phyloP scores from a whole-genome alignment of 177 flowering plant genomes.

The Tripterygium wilfordii region DNA sequence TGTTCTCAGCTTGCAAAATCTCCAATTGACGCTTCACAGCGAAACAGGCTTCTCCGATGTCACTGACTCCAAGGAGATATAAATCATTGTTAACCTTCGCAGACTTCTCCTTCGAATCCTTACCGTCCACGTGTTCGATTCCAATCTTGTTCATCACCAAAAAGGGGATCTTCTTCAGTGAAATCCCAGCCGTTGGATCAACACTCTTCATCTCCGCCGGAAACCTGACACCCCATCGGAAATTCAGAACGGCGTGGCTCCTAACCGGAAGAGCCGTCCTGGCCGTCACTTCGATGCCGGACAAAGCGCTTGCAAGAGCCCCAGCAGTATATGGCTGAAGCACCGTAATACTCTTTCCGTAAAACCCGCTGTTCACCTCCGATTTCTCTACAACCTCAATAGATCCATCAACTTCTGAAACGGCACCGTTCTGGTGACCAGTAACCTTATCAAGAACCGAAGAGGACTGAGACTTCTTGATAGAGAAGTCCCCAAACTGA shows the following conservation, averaged over 20 bases:
- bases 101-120: constrained; percentile 8
- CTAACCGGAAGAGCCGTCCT: constrained; percentile 57
- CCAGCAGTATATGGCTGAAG: constrained; percentile 8
- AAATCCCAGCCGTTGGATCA: constrained; percentile 29
- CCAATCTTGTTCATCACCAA: constrained; percentile 74
- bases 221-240: constrained; percentile 67
- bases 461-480: constrained; percentile 55
- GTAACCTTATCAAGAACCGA: constrained; percentile 18
- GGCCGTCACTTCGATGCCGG: constrained; percentile 58
- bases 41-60: constrained; percentile 35
- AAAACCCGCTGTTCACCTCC: constrained; percentile 7
- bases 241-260: constrained; percentile 40
- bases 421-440: constrained; percentile 6
- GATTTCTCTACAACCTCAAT: constrained; percentile 27
- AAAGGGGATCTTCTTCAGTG: constrained; percentile 42
- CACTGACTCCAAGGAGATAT: constrained; percentile 7
- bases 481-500: constrained; percentile 63
- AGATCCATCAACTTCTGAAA: constrained; percentile 17
- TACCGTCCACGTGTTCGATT: constrained; percentile 59
- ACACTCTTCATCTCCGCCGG: constrained; percentile 32
- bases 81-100: constrained; percentile 2
- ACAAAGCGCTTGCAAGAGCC: constrained; percentile 17
- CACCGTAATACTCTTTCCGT: constrained; percentile 9
- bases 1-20: constrained; percentile 50
- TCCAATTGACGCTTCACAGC: constrained; percentile 58